These are phyloP conservation scores for Pleoardoris graminearum DNA, from an alignment of 2,329 filamentous ascomycete genomes.

Conservation along the genomic window DNA sequence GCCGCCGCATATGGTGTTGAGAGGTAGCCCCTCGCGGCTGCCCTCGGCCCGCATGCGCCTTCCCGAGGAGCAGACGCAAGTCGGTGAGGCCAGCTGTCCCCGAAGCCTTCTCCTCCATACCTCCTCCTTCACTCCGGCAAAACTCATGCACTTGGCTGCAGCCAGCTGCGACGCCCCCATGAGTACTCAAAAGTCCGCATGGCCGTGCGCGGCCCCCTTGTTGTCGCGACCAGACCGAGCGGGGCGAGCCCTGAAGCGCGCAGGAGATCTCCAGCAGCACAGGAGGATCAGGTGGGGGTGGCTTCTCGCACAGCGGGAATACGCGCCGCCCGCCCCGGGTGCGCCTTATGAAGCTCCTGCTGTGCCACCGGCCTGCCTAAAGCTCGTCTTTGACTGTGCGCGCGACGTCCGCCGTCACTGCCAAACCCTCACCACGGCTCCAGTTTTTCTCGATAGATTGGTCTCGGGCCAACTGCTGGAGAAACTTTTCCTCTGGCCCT, in stretches of 20 bases:
- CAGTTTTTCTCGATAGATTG: background rate
- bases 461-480: background rate
- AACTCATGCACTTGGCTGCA: background rate
- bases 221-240: slow-evolving; percentile 17
- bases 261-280: slow-evolving; percentile 19
- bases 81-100: background rate
- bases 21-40: background rate
- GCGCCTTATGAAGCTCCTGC: background rate
- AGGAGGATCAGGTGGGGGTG: slow-evolving; percentile 25
- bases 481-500: slow-evolving; percentile 26
- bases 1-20: background rate
- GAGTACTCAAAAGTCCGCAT: slow-evolving; percentile 16
- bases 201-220: slow-evolving; percentile 24
- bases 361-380: background rate
- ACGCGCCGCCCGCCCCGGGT: slow-evolving; percentile 24
- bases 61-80: background rate
- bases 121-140: slow-evolving; percentile 3
- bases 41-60: background rate
- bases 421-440: background rate
- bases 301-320: slow-evolving; percentile 9
- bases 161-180: slow-evolving; percentile 12
- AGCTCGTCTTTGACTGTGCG: too few relatives aligned
- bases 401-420: too few relatives aligned
- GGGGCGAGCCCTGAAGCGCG: slow-evolving; percentile 27
- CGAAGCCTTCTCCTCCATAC: background rate